Evolutionary conservation across 129 eudicot species (phyloP).

Genomic region (Sambucus nigra): DNA sequence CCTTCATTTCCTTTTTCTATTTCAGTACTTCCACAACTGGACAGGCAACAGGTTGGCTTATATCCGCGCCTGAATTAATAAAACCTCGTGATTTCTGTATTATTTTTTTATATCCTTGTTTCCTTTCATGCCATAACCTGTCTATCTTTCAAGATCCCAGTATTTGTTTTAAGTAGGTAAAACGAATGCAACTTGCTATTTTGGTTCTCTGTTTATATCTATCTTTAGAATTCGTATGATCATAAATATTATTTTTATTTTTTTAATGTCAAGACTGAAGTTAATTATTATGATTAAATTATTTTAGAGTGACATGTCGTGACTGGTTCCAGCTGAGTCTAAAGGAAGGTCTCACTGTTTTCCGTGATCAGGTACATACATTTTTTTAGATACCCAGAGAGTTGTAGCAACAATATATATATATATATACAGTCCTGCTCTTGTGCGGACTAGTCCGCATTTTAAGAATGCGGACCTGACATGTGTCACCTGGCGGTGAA

Average conservation of each 20-base stretch:
- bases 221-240: no score
- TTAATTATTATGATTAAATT: slow-evolving; percentile 1
- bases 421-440: no score
- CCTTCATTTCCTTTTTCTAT: slow-evolving; percentile 11
- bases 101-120: background rate
- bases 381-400: background rate
- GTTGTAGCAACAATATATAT: background rate
- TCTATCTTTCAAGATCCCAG: no score
- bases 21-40: slow-evolving; percentile 98
- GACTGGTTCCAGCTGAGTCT: slow-evolving; percentile 98
- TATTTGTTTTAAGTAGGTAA: no score
- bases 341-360: slow-evolving; percentile 98
- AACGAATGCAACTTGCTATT: no score
- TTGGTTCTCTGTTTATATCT: background rate
- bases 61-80: background rate
- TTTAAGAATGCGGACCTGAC: no score
- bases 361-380: slow-evolving; percentile 81
- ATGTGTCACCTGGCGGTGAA: no score
- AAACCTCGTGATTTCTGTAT: background rate
- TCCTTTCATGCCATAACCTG: no score
- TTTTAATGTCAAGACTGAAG: background rate
- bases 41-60: slow-evolving; percentile 85
- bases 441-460: no score
- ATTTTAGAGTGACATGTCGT: slow-evolving; percentile 85
- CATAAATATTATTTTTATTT: no score